These are phyloP conservation scores for Quercus wislizeni DNA, from an alignment of 306 rosid genomes.

Conservation along the genomic window DNA sequence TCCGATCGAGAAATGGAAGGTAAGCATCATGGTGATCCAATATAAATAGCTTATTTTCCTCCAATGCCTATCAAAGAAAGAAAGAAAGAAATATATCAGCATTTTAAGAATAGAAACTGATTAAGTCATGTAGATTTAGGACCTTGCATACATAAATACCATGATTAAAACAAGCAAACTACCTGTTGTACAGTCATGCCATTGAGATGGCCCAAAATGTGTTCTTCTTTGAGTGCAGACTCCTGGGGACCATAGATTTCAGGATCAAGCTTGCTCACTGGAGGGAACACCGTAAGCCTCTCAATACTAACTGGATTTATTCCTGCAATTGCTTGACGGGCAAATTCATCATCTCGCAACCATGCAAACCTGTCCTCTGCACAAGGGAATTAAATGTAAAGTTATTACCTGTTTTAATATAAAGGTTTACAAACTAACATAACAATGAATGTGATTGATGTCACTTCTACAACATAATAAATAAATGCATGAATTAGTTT, in stretches of 20 bases:
- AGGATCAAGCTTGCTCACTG: slow-evolving; percentile 81
- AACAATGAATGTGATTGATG: no score
- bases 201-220: slow-evolving; percentile 57
- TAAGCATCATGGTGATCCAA: slow-evolving; percentile 80
- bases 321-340: slow-evolving; percentile 88
- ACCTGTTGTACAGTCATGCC: slow-evolving; percentile 96
- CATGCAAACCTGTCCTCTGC: slow-evolving; percentile 89
- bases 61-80: slow-evolving; percentile 51
- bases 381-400: background rate
- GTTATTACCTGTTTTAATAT: background rate
- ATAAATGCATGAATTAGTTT: no score
- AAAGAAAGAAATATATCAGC: background rate
- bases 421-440: no score
- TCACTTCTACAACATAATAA: no score
- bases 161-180: background rate
- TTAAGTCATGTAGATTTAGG: background rate
- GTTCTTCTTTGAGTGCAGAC: slow-evolving; percentile 85
- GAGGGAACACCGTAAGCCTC: slow-evolving; percentile 76
- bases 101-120: background rate
- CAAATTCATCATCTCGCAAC: slow-evolving; percentile 96
- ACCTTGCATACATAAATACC: background rate
- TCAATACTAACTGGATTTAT: slow-evolving; percentile 81
- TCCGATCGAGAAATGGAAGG: slow-evolving; percentile 78
- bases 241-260: slow-evolving; percentile 59
- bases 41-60: slow-evolving; percentile 63